phyloP scores from a whole-genome alignment of 2,329 filamentous ascomycete genomes.

The Emergomyces orientalis region DNA sequence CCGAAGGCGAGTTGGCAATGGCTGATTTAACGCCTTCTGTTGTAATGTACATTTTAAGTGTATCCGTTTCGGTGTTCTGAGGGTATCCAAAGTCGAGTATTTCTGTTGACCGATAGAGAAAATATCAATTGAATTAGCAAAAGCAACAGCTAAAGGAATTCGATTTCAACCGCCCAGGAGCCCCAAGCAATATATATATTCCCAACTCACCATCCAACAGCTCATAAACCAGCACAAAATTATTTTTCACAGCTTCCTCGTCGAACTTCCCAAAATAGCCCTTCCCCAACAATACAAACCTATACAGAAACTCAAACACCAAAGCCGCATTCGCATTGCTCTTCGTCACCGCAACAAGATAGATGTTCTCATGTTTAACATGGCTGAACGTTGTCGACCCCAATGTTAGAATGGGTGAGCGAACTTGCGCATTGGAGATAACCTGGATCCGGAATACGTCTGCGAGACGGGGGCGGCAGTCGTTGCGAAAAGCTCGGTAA shows the following conservation, averaged over 20 bases:
- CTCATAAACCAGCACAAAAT: conserved; percentile 98
- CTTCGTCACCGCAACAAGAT: conserved; percentile 93
- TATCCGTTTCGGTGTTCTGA: conserved; percentile 97
- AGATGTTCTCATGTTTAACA: conserved; percentile 99
- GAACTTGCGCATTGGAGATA: conserved; percentile 95
- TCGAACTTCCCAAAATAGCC: conserved; percentile 99
- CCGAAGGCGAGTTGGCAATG: conserved; percentile 57
- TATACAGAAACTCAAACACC: conserved; percentile 95
- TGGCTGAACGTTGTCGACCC: conserved; percentile 98
- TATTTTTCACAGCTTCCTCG: conserved; percentile 99
- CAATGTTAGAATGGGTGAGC: conserved; percentile 92
- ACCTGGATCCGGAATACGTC: conserved; percentile 99
- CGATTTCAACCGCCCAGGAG: neutral
- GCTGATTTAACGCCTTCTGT: conserved; percentile 95
- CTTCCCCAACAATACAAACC: conserved; percentile 78
- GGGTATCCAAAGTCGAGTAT: conserved; percentile 99
- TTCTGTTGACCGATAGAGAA: conserved; percentile 47
- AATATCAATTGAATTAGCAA: neutral
- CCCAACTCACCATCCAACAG: conserved; percentile 66
- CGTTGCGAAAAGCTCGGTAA: conserved; percentile 96
- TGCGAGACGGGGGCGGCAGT: conserved; percentile 92
- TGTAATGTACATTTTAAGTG: conserved; percentile 99
- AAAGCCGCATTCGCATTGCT: conserved; percentile 98
- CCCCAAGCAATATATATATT: conserved; percentile 1
- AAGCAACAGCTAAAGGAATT: neutral